Evolutionary conservation across 805 yeast genomes (phyloP).

Genomic region (Myxozyma geophila): DNA sequence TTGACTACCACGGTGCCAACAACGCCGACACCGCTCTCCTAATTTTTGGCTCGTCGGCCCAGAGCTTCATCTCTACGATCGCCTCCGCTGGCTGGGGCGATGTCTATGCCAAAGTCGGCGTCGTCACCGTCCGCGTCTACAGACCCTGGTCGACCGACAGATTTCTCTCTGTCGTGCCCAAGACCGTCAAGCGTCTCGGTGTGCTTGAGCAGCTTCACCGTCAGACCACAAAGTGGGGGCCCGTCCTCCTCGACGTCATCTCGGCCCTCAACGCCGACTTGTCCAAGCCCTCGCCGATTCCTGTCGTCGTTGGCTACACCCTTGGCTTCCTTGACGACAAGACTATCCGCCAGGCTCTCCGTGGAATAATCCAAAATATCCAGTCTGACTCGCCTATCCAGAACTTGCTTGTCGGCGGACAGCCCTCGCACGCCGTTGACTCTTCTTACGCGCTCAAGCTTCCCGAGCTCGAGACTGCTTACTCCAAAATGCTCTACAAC

Average conservation of each 20-base stretch:
- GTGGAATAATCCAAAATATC: slow-evolving; percentile 58
- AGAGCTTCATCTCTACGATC: slow-evolving; percentile 51
- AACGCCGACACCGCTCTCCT: slow-evolving; percentile 59
- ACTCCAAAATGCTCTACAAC: slow-evolving; percentile 74
- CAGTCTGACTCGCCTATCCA: slow-evolving; percentile 61
- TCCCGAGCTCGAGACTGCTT: slow-evolving; percentile 69
- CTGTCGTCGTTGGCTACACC: slow-evolving; percentile 61
- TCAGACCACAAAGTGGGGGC: slow-evolving; percentile 58
- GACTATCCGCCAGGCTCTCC: slow-evolving; percentile 51
- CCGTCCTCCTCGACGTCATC: slow-evolving; percentile 76
- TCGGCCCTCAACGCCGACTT: slow-evolving; percentile 50
- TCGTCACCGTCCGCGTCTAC: slow-evolving; percentile 65
- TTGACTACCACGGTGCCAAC: slow-evolving; percentile 51
- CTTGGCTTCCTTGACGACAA: slow-evolving; percentile 50
- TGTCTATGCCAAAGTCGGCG: slow-evolving; percentile 49
- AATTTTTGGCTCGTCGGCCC: slow-evolving; percentile 63
- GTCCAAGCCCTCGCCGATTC: slow-evolving; percentile 34
- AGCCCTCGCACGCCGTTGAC: slow-evolving; percentile 39
- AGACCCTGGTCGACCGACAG: slow-evolving; percentile 70
- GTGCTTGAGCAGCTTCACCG: slow-evolving; percentile 68
- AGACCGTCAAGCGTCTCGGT: slow-evolving; percentile 58
- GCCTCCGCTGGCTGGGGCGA: slow-evolving; percentile 41
- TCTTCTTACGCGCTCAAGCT: slow-evolving; percentile 28
- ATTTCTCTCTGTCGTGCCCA: slow-evolving; percentile 58
- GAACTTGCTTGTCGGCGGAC: slow-evolving; percentile 61